phyloP scores from a whole-genome alignment of 2,329 filamentous ascomycete genomes.

The Sclerotiophoma versabilis region DNA sequence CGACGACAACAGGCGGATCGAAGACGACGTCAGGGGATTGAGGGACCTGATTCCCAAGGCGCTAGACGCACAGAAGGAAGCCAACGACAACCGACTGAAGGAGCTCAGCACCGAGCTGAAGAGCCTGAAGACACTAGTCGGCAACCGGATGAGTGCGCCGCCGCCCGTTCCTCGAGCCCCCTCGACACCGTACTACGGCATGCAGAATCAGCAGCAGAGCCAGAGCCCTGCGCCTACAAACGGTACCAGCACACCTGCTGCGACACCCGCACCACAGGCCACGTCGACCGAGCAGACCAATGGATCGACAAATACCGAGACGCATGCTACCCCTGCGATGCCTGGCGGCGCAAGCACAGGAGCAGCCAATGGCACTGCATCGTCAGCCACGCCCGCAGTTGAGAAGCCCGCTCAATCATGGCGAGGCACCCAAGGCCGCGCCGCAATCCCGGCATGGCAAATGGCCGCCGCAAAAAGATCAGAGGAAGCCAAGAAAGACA shows the following conservation, averaged over 20 bases:
- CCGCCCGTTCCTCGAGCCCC: slow-evolving; percentile 33
- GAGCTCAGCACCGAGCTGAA: slow-evolving; percentile 88
- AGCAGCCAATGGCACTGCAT: slow-evolving; percentile 19
- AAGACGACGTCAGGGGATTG: slow-evolving; percentile 82
- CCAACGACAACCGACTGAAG: slow-evolving; percentile 78
- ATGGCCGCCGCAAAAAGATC: slow-evolving; percentile 58
- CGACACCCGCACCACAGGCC: slow-evolving; percentile 18
- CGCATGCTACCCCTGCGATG: slow-evolving; percentile 27
- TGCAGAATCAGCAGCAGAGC: slow-evolving; percentile 18
- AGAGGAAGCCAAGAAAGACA: slow-evolving; percentile 55
- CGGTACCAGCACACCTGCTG: slow-evolving; percentile 36
- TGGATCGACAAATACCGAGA: slow-evolving; percentile 23
- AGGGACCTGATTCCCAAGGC: slow-evolving; percentile 88
- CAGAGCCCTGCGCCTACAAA: slow-evolving; percentile 31
- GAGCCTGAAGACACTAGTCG: slow-evolving; percentile 88
- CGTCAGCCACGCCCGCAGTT: slow-evolving; percentile 27
- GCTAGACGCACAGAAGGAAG: slow-evolving; percentile 84
- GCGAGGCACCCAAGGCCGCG: slow-evolving; percentile 39
- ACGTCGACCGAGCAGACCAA: slow-evolving; percentile 30
- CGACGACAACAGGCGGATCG: slow-evolving; percentile 84
- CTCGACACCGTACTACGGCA: slow-evolving; percentile 34
- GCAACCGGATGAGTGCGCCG: slow-evolving; percentile 61
- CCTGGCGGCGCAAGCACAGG: slow-evolving; percentile 15
- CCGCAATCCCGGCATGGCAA: slow-evolving; percentile 62
- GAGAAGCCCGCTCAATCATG: slow-evolving; percentile 37